Base-by-base conservation (phyloP, 1,139 yeast genomes). In the Candida smagusa region DNA sequence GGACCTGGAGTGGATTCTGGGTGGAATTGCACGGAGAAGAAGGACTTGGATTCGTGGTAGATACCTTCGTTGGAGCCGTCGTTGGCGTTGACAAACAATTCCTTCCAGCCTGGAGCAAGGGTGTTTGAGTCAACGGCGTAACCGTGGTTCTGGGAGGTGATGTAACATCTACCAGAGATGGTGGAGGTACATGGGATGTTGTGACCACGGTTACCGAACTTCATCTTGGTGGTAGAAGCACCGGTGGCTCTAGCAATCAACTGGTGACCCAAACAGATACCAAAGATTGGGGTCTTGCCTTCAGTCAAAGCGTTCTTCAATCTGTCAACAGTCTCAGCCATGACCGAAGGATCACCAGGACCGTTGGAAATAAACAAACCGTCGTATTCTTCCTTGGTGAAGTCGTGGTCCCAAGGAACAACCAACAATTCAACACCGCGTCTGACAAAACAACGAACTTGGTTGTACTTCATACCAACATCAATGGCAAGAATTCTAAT, bases 1-100 rank as follows among this genome's bases (percentile, higher is more conserved):
- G 99, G 99, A 63, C 99, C 99, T 33, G 98, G 98, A 39, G 97
- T 88, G 25, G 97, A 88, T 72, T 94, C 99, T 16, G 99, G 99
- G 61, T 94, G 99, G 78, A 94, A 92, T 74, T 94, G 99, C 35
- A 92, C 97, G n/a, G 98, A 92, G 74, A 94, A 94, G 62, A 75
- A 84, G 34, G 99, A 98, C 61, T 85, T 74, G 45, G 79, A 73
- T 33, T 84, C 77, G 66, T 90, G 90, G 72, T 88, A 90, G 50
- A 94, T 89, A 81, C 99, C 99, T 72, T 94, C 99, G 64, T 94
- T 94, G 30, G 98, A 90, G 42, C 92, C 92, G 65, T 94, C 99
- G 58, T 94, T 94, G 44, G 97, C 89, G 59, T 94, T 94, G 38
- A 88, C 92, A 56, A 94, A 94, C 54, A 92, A 78, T 65, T 90